Evolutionary conservation across 1,284 basidiomycete genomes (phyloP).

Genomic region (Boletus smithii): DNA sequence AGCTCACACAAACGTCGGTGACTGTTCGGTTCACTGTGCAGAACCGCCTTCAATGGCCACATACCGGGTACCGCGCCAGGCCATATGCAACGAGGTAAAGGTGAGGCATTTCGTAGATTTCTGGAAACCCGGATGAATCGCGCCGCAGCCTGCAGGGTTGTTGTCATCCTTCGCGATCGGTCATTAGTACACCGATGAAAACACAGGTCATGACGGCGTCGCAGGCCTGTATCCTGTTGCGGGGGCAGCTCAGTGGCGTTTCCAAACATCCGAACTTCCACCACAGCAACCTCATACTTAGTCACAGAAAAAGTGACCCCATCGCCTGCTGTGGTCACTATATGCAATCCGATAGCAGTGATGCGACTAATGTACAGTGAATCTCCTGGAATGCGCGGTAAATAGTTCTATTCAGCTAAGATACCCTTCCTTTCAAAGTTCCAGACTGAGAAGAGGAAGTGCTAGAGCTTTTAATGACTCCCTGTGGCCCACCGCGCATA

Average conservation of each 20-base stretch:
- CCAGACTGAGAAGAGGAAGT: slow-evolving; percentile 30
- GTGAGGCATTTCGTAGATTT: slow-evolving; percentile 14
- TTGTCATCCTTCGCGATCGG: no score
- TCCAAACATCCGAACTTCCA: neutral
- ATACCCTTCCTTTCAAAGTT: slow-evolving; percentile 18
- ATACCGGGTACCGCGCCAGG: slow-evolving; percentile 10
- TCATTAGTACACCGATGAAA: no score
- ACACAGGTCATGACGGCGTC: no score
- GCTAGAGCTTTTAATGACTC: slow-evolving; percentile 19
- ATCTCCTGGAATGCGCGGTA: neutral
- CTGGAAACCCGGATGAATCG: slow-evolving; percentile 3
- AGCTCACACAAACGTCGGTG: slow-evolving; percentile 8
- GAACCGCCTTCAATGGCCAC: slow-evolving; percentile 15
- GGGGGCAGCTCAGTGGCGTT: no score
- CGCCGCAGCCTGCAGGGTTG: no score
- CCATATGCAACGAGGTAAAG: slow-evolving; percentile 18
- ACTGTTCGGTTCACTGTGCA: slow-evolving; percentile 4
- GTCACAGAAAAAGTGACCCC: no score
- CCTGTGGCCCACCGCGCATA: slow-evolving; percentile 12
- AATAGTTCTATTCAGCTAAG: slow-evolving; percentile 9
- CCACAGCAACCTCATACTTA: neutral
- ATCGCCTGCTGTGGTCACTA: neutral
- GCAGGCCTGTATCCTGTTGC: no score
- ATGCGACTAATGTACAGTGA: slow-evolving; percentile 27
- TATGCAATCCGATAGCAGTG: slow-evolving; percentile 8